A percentile compares a stretch with the other conserved stretches of the same genome.
Evolutionary conservation across 2,329 filamentous ascomycete genomes (phyloP).

Genomic region (Monosporascus sp.): DNA sequence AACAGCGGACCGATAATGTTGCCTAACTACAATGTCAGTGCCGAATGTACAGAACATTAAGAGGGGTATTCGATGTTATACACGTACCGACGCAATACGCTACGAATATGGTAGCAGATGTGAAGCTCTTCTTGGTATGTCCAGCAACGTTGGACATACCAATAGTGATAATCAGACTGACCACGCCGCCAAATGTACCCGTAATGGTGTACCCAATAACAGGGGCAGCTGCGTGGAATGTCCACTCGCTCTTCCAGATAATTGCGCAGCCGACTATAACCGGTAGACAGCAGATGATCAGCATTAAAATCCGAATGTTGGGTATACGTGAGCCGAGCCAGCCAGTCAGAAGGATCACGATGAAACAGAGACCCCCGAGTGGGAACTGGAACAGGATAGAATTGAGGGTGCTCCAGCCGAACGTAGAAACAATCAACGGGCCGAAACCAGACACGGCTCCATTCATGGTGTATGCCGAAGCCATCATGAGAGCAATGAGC

Average conservation of each 20-base stretch:
- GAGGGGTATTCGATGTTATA: neutral
- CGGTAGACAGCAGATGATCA: slow-evolving; percentile 63
- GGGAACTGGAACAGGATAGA: slow-evolving; percentile 73
- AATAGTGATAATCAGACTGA: slow-evolving; percentile 50
- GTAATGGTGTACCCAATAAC: slow-evolving; percentile 68
- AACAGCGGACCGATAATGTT: slow-evolving; percentile 74
- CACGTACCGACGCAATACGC: slow-evolving; percentile 59
- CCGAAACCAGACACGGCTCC: slow-evolving; percentile 67
- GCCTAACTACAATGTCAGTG: slow-evolving; percentile 28
- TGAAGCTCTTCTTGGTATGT: slow-evolving; percentile 73
- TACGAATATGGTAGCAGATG: slow-evolving; percentile 68
- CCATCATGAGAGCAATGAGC: slow-evolving; percentile 63
- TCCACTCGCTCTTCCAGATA: slow-evolving; percentile 67
- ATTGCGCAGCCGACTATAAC: slow-evolving; percentile 70
- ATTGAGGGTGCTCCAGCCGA: slow-evolving; percentile 58
- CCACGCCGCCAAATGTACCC: slow-evolving; percentile 67
- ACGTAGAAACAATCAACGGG: slow-evolving; percentile 66
- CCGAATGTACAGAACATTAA: too few species aligned
- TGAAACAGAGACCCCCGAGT: slow-evolving; percentile 61
- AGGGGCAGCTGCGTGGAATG: slow-evolving; percentile 57
- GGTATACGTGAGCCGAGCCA: slow-evolving; percentile 55
- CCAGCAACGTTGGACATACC: slow-evolving; percentile 66
- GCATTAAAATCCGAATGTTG: slow-evolving; percentile 60
- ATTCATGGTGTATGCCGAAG: slow-evolving; percentile 65
- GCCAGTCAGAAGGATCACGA: slow-evolving; percentile 62